Evolutionary conservation across 1,284 basidiomycete species (phyloP), one percentile per base, ranked within the genome.

Genomic region (Sporisorium scitamineum): DNA sequence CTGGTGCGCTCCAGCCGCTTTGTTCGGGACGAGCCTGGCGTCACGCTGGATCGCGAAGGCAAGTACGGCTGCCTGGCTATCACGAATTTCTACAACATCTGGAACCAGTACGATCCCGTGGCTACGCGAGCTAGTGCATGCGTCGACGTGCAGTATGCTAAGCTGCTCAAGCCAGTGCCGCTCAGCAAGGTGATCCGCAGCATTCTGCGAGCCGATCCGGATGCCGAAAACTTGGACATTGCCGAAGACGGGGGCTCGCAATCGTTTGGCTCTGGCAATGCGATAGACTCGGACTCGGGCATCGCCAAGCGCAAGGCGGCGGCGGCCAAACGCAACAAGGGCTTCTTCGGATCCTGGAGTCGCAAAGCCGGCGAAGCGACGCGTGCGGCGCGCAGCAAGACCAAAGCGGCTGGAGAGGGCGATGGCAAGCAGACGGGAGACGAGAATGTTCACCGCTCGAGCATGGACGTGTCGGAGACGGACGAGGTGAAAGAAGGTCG

Each of bases 61-160:
- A 78, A 86, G 59, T 88, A 88, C 58, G 89, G 89, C 2, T 89
- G 89, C 78, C 84, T 89, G 78, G 87, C 89, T 1, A 84, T 87
- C 13, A 88, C 89, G 7, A 61, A 83, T 6, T 72, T 87, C 18
- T 88, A 89, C 82, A 89, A 89, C 79, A 86, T 89, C 50, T 88
- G 88, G 77, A 87, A 88, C 74, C 85, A 85, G 29, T 87, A 88
- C 31, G 88, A 89, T 76, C 88, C 89, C 0, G 86, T 89, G 44
- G 88, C 85, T 14, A 86, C 86, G 42, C 64, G 85, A 11, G 67
- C 86, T 10, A 86, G 85, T 41, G 82, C 86, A 0, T 86, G 84
- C 37, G 86, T 87, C 11, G 86, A 86, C 63, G 71, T 84, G 10
- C 71, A 80, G 83, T 86, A 78, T 54, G 80, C 68, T 37, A 61